Evolutionary conservation across 805 yeast genomes (phyloP).

Genomic region (Kluyveromyces aestuarii): DNA sequence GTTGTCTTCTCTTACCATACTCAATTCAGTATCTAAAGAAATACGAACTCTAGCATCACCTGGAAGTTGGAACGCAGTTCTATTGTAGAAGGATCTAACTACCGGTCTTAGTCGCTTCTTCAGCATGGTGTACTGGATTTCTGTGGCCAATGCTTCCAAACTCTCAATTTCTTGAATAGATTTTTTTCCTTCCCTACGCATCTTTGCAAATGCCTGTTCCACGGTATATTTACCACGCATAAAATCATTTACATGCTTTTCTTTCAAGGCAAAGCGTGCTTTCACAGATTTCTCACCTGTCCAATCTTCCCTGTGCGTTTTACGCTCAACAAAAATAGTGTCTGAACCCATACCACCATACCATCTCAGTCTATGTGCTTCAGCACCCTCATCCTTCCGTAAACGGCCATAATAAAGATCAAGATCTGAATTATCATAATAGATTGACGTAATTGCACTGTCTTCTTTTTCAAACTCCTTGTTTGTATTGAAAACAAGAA

Average conservation of each 20-base stretch:
- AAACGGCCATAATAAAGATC: conserved; percentile 91
- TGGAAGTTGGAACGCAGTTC: conserved; percentile 98
- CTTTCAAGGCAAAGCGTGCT: conserved; percentile 90
- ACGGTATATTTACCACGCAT: conserved; percentile 80
- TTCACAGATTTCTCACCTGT: conserved; percentile 99
- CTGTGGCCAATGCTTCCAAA: conserved; percentile 84
- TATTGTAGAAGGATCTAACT: conserved; percentile 89
- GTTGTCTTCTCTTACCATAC: conserved; percentile 97
- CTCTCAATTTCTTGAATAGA: conserved; percentile 80
- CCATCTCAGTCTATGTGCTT: conserved; percentile 97
- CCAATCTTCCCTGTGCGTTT: conserved; percentile 99
- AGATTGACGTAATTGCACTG: conserved; percentile 92
- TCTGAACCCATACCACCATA: conserved; percentile 96
- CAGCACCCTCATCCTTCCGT: conserved; percentile 97
- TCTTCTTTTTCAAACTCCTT: conserved; percentile 94
- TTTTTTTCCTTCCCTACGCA: conserved; percentile 88
- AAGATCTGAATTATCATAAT: conserved; percentile 82
- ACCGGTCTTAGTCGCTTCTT: conserved; percentile 86
- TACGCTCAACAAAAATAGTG: conserved; percentile 89
- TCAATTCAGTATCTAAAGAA: conserved; percentile 89
- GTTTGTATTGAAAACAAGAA: conserved; percentile 87
- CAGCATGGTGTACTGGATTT: conserved; percentile 83
- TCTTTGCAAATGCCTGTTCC: conserved; percentile 81
- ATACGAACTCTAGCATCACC: conserved; percentile 99
- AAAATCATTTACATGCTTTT: conserved; percentile 80